Percentiles rank a stretch among this genome's conserved stretches.
phyloP scores from a whole-genome alignment of 331 rosid genomes.

The Rosa hybrid region DNA sequence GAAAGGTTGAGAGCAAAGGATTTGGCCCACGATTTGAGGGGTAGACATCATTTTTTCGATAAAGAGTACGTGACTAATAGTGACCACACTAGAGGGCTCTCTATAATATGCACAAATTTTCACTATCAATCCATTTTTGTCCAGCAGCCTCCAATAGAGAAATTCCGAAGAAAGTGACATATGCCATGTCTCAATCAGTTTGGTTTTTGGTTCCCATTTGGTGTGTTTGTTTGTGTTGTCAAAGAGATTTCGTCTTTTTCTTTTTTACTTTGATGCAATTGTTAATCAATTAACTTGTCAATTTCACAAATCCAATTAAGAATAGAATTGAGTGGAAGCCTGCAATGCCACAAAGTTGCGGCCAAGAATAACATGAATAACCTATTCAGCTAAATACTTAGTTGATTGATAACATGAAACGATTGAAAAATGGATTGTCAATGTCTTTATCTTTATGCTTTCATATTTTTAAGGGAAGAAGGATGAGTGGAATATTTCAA shows the following conservation, averaged over 20 bases:
- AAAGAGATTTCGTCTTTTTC: neutral
- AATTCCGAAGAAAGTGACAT: constrained; percentile 25
- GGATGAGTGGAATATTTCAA: constrained; percentile 21
- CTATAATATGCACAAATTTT: constrained; percentile 21
- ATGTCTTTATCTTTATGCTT: neutral
- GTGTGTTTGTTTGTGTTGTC: constrained; percentile 9
- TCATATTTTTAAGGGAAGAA: constrained; percentile 16
- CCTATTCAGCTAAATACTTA: constrained; percentile 5
- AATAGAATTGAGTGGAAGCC: constrained; percentile 5
- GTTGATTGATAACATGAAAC: neutral
- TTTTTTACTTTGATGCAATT: neutral
- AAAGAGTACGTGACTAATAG: constrained; percentile 19
- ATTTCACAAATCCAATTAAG: neutral
- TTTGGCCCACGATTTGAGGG: constrained; percentile 25
- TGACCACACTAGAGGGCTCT: neutral
- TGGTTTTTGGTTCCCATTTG: constrained; percentile 22
- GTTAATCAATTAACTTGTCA: neutral
- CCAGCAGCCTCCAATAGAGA: constrained; percentile 29
- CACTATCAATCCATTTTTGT: constrained; percentile 19
- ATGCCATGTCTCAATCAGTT: constrained; percentile 24
- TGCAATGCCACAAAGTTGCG: constrained; percentile 5
- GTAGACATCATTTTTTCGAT: constrained; percentile 6
- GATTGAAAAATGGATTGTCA: constrained; percentile 5
- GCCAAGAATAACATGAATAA: neutral
- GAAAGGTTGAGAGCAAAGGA: constrained; percentile 21